These are phyloP conservation scores for Penicillium vulpinum DNA, from an alignment of 2,329 filamentous ascomycete genomes.

Conservation along the genomic window DNA sequence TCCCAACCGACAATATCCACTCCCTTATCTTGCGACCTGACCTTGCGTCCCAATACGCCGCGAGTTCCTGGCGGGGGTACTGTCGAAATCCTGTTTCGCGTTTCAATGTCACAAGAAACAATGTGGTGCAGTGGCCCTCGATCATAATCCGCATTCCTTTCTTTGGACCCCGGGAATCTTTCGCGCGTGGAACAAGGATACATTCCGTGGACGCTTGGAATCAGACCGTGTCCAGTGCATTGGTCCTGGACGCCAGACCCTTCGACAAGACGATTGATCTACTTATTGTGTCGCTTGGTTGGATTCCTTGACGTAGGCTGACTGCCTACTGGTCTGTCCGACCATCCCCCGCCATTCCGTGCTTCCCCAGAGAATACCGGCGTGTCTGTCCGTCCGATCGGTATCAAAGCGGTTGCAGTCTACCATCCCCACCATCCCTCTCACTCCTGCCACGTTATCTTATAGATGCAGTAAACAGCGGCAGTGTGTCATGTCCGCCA, in stretches of 20 bases:
- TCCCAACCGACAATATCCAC: constrained; percentile 11
- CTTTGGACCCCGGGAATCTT: constrained; percentile 15
- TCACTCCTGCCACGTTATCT: constrained; percentile 14
- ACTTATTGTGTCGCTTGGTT: constrained; percentile 12
- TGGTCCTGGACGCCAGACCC: constrained; percentile 7
- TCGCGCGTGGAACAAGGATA: constrained; percentile 8
- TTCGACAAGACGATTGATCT: constrained; percentile 8
- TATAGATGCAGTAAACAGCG: constrained; percentile 37
- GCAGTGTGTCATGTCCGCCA: constrained; percentile 45
- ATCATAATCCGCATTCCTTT: constrained; percentile 21
- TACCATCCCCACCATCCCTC: constrained; percentile 8
- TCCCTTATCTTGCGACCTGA: constrained; percentile 12
- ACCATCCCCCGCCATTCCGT: constrained; percentile 6
- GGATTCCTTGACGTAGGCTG: constrained; percentile 8
- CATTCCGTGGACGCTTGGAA: constrained; percentile 21
- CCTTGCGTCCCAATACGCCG: neutral
- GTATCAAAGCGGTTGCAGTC: constrained; percentile 9
- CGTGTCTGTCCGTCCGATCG: constrained; percentile 5
- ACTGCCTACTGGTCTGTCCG: constrained; percentile 7
- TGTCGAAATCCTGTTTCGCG: constrained; percentile 8
- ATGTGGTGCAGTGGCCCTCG: constrained; percentile 22
- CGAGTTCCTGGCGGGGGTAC: constrained; percentile 8
- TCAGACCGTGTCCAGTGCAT: constrained; percentile 12
- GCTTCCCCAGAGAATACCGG: constrained; percentile 1
- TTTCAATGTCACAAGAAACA: constrained; percentile 21